Conservation (phyloP, 129 eudicot species). For the Artemisia argyi region DNA sequence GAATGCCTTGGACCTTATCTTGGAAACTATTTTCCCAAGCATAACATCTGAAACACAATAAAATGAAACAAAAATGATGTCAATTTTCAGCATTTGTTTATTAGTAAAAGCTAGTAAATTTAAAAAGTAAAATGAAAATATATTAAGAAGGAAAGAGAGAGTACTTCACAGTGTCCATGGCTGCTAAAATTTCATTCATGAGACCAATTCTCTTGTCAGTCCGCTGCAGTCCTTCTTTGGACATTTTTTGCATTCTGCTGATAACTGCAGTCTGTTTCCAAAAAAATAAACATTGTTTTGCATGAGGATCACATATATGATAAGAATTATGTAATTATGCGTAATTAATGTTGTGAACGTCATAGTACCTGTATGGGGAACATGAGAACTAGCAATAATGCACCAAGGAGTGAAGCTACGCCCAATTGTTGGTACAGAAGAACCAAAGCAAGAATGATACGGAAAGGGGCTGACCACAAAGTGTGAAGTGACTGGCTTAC, state of each 20-base stretch:
- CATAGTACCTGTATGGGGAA: slow-evolving; percentile 85
- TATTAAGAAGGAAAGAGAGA: slow-evolving; percentile 2
- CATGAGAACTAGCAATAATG: slow-evolving; percentile 68
- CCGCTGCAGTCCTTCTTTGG: slow-evolving; percentile 84
- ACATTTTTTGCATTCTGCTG: slow-evolving; percentile 84
- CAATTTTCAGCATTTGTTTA: neutral
- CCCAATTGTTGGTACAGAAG: slow-evolving; percentile 89
- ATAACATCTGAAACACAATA: slow-evolving; percentile 59
- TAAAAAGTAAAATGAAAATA: neutral
- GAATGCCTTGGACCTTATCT: slow-evolving; percentile 67
- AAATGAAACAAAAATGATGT: neutral
- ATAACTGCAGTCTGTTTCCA: slow-evolving; percentile 71
- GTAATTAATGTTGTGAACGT: neutral
- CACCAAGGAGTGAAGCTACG: slow-evolving; percentile 86
- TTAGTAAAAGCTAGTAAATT: slow-evolving; percentile 1
- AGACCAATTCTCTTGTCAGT: slow-evolving; percentile 96
- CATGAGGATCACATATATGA: neutral
- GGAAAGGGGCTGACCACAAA: slow-evolving; percentile 95
- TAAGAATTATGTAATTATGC: neutral
- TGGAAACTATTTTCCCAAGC: slow-evolving; percentile 97
- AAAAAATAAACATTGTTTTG: neutral
- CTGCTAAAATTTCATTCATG: slow-evolving; percentile 92
- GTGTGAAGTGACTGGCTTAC: slow-evolving; percentile 79
- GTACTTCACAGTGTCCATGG: slow-evolving; percentile 98
- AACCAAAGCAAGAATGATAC: slow-evolving; percentile 77